phyloP scores from a whole-genome alignment of 495 filamentous ascomycete genomes.

The Talaromyces proteolyticus region DNA sequence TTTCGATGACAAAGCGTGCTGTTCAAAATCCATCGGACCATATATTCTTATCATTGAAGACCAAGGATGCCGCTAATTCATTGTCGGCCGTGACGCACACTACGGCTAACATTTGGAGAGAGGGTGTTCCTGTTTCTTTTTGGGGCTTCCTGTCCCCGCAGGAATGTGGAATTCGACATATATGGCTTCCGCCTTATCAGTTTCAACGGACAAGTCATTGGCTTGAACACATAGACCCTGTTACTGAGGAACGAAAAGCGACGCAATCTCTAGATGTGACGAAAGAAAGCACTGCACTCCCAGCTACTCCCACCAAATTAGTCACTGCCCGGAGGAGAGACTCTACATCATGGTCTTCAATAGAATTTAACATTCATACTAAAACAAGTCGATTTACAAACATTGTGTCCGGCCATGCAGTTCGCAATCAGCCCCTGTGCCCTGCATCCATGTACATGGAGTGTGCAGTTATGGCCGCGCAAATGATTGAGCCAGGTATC shows the following conservation, averaged over 20 bases:
- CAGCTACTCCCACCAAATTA: neutral
- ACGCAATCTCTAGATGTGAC: neutral
- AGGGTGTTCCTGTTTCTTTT: constrained; percentile 10
- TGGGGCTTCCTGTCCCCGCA: neutral
- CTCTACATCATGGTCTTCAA: neutral
- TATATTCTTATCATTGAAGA: constrained; percentile 7
- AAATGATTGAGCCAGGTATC: constrained; percentile 7
- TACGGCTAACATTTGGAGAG: constrained; percentile 17
- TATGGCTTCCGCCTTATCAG: neutral
- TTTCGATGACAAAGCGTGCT: constrained; percentile 17
- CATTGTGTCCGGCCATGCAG: constrained; percentile 1
- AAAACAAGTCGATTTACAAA: neutral
- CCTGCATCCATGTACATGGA: constrained; percentile 35
- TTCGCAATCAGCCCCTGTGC: constrained; percentile 15
- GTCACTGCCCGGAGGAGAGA: neutral
- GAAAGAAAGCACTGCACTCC: neutral
- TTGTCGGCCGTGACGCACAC: constrained; percentile 14
- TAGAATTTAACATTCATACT: constrained; percentile 2
- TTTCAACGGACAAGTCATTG: constrained; percentile 2
- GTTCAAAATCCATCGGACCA: constrained; percentile 4
- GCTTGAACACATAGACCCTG: neutral
- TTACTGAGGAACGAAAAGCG: neutral
- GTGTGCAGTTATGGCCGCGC: constrained; percentile 14
- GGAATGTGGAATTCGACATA: neutral
- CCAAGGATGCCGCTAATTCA: constrained; percentile 2